Evolutionary conservation across 192 early-diverging fungal genomes (phyloP).

Genomic region (Podila verticillata): DNA sequence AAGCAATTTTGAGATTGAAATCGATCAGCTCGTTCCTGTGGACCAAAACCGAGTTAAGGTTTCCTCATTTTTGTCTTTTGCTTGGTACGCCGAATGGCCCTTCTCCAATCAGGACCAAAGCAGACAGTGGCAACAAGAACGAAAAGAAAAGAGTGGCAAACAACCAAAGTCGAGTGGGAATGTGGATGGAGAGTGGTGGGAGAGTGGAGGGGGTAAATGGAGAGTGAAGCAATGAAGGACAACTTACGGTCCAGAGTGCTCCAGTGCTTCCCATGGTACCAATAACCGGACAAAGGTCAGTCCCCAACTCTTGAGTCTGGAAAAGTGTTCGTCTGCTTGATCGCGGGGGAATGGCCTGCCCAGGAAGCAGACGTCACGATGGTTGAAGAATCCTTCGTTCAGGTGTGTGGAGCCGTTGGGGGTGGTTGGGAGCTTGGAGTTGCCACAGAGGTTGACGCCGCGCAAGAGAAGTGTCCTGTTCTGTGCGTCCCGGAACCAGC

Average conservation of each 20-base stretch:
- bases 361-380: conserved; percentile 79
- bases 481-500: conserved; percentile 62
- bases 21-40: background rate
- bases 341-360: conserved; percentile 79
- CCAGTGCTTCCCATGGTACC: conserved; percentile 85
- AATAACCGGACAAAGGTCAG: conserved; percentile 81
- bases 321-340: conserved; percentile 81
- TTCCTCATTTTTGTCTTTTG: background rate
- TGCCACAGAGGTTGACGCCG: conserved; percentile 84
- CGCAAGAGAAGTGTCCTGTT: conserved; percentile 71
- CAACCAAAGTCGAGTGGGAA: background rate
- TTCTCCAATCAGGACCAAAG: background rate
- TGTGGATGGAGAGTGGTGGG: background rate
- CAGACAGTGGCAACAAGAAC: too few species aligned
- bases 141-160: too few species aligned
- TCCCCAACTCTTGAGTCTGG: conserved; percentile 79
- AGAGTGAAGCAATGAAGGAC: background rate
- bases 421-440: conserved; percentile 77
- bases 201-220: background rate
- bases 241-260: conserved; percentile 76
- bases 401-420: conserved; percentile 73
- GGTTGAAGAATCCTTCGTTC: conserved; percentile 72
- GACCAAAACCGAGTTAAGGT: background rate
- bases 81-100: background rate
- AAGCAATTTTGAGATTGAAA: background rate